Conservation (phyloP, 2,329 filamentous ascomycete genomes). For the Zasmidium angulare region DNA sequence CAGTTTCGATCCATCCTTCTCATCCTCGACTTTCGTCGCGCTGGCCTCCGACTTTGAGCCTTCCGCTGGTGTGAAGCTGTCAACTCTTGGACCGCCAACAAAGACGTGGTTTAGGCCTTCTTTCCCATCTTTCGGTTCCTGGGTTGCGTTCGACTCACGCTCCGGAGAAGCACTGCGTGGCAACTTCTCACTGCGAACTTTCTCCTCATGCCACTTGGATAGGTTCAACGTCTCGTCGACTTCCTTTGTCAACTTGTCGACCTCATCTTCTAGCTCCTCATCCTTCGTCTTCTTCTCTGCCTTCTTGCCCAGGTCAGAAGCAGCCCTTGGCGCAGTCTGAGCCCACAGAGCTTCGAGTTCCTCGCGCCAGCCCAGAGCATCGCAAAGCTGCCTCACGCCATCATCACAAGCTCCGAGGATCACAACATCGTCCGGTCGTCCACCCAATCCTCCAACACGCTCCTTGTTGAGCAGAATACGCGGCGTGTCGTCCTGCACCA, state of each 20-base stretch:
- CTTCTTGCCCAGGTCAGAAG: conserved; percentile 38
- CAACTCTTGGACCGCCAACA: conserved; percentile 10
- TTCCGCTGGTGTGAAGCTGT: conserved; percentile 7
- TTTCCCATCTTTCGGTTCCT: background rate
- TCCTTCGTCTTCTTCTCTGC: conserved; percentile 48
- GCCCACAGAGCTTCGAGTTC: conserved; percentile 80
- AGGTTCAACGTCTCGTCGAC: conserved; percentile 56
- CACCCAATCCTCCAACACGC: conserved; percentile 74
- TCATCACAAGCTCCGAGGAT: conserved; percentile 79
- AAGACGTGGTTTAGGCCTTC: conserved; percentile 16
- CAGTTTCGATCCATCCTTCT: conserved; percentile 10
- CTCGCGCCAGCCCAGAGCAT: conserved; percentile 78
- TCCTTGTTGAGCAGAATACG: conserved; percentile 87
- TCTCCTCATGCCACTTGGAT: conserved; percentile 47
- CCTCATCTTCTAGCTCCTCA: conserved; percentile 57
- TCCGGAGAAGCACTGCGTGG: background rate
- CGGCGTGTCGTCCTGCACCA: conserved; percentile 63
- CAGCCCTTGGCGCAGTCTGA: conserved; percentile 60
- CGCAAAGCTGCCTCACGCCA: conserved; percentile 75
- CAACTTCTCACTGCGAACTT: conserved; percentile 24
- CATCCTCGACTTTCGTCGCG: background rate
- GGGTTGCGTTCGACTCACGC: background rate
- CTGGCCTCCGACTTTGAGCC: conserved; percentile 6
- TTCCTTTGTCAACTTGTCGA: conserved; percentile 58
- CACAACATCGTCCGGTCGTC: conserved; percentile 78